Percentiles rank a stretch among this genome's conserved stretches.
phyloP scores from a whole-genome alignment of 108 stramenopile species.

The Hondaea fermentalgiana region DNA sequence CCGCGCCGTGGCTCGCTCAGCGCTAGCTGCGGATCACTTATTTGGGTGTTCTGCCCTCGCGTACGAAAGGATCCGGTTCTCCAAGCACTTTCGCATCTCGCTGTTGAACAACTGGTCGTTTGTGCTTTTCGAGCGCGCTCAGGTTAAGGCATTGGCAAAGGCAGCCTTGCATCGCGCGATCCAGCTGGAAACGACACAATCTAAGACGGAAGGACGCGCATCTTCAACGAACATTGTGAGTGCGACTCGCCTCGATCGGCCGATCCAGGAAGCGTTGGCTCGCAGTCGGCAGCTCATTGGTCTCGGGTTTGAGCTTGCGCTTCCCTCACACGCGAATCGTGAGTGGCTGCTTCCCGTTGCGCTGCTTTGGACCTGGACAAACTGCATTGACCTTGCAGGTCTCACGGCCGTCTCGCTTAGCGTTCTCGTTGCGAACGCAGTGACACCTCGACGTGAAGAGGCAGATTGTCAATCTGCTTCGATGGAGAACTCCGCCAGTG shows the following conservation, averaged over 20 bases:
- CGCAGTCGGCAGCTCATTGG: neutral
- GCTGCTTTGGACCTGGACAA: neutral
- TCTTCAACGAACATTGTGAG: neutral
- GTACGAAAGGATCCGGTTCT: neutral
- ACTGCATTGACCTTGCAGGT: neutral
- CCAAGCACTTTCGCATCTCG: neutral
- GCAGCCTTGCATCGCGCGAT: neutral
- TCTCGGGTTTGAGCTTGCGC: conserved; percentile 6
- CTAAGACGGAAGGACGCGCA: neutral
- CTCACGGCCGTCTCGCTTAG: neutral
- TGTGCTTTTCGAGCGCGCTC: neutral
- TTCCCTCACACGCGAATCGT: neutral
- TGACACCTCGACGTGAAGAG: neutral
- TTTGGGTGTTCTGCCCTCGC: neutral
- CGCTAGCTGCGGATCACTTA: neutral
- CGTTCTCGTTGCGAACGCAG: neutral
- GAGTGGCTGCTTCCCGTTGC: neutral
- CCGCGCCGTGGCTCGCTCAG: neutral
- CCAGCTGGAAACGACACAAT: neutral
- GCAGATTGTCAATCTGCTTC: too few species aligned
- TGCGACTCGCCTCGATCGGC: neutral
- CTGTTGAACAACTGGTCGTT: conserved; percentile 13
- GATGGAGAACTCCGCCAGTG: neutral
- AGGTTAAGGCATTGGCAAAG: neutral
- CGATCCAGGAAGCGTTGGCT: neutral